Base-by-base conservation (phyloP, 495 filamentous ascomycete genomes). In the Neurospora sp. region DNA sequence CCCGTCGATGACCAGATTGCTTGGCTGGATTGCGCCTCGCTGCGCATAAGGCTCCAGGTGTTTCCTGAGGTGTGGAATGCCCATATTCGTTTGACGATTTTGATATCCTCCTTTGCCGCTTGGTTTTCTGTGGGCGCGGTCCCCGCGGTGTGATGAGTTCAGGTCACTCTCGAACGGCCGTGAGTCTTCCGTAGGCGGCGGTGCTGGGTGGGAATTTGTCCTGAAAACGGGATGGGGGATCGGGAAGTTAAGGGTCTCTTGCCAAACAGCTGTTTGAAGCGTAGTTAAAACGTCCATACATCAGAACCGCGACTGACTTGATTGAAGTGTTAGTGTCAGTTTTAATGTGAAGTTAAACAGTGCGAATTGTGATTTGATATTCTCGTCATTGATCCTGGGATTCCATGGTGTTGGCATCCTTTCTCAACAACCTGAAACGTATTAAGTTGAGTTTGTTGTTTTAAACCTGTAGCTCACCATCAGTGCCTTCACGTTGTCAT, bases 1-100 rank as follows among this genome's bases (percentile, higher is more conserved):
- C 0, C 93, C 93, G 75, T 96, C 93, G 70, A 96, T 88, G 42
- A 91, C 89, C 7, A 92, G 84, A 1, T 77, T 78, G 54, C 78
- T 74, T 15, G 81, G 77, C 4, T 73, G 73, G 21, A 93, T 81
- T n/a, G 81, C 70, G 10, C 83, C 82, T 7, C 79, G 77, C 38
- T 85, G 78, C 1, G 89, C 87, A 79, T 89, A 91, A 3, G 87
- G 89, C 37, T 85, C 81, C 21, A 95, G 77, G 66, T 87, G 85
- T 0, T 83, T 81, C 72, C 84, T 87, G 15, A 96, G 80, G 66
- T 87, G 85, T 34, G 86, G 89, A 71, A 96, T 92, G 0, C 93
- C 93, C 93, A 96, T 94, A 15, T 70, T 71, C 37, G 54, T 4
- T 34, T 66, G 54, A 19, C 13, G 7, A 31, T 19, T 36, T 66